Evolutionary conservation across 1,284 basidiomycete species (phyloP).

Genomic region (Cryptococcus sp.): DNA sequence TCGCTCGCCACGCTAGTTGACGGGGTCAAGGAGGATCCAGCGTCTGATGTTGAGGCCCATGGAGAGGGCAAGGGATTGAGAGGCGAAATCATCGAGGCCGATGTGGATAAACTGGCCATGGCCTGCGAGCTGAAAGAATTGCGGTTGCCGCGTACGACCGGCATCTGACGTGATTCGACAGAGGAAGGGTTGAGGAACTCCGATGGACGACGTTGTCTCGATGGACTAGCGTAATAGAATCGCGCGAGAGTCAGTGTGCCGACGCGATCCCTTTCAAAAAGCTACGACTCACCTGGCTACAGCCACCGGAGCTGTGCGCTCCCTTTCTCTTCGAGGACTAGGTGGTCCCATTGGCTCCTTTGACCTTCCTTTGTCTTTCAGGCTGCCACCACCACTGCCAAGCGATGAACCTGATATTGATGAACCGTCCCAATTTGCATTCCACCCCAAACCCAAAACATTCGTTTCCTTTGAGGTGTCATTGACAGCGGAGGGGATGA

Average conservation of each 20-base stretch:
- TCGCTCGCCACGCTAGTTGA: constrained; percentile 30
- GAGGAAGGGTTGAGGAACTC: constrained; percentile 44
- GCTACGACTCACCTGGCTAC: constrained; percentile 26
- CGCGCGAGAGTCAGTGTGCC: neutral
- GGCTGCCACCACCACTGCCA: constrained; percentile 21
- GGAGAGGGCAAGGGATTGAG: constrained; percentile 53
- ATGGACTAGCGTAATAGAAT: constrained; percentile 20
- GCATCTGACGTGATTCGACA: constrained; percentile 37
- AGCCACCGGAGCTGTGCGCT: constrained; percentile 13
- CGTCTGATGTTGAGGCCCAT: constrained; percentile 38
- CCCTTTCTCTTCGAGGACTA: constrained; percentile 38
- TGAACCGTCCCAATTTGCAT: constrained; percentile 24
- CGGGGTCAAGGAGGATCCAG: constrained; percentile 27
- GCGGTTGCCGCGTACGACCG: constrained; percentile 18
- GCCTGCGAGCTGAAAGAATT: constrained; percentile 9
- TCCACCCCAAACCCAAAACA: constrained; percentile 42
- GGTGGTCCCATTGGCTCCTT: constrained; percentile 32
- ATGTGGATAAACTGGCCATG: constrained; percentile 38
- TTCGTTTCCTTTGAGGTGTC: constrained; percentile 32
- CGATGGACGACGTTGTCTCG: constrained; percentile 39
- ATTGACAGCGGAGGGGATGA: constrained; percentile 11
- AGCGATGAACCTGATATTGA: constrained; percentile 22
- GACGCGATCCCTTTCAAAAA: neutral
- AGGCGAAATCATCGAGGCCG: constrained; percentile 51
- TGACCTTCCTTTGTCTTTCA: constrained; percentile 34